phyloP scores from a whole-genome alignment of 345 rosid genomes.

The Geranium brycei region DNA sequence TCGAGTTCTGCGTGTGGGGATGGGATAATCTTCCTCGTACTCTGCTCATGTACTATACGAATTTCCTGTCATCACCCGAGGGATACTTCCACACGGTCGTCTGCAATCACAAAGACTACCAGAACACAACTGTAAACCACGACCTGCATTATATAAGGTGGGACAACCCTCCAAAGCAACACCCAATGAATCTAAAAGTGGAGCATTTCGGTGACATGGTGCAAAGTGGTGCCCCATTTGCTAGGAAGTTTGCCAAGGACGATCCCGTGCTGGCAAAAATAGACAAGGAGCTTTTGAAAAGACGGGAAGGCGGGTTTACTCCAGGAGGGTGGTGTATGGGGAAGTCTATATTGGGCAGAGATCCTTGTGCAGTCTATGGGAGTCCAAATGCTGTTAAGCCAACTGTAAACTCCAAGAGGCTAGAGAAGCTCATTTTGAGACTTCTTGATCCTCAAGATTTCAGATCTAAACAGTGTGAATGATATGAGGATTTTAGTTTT shows the following conservation, averaged over 20 bases:
- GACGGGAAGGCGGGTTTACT: conserved; percentile 25
- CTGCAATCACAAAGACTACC: conserved; percentile 85
- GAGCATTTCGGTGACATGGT: conserved; percentile 63
- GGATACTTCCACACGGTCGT: conserved; percentile 87
- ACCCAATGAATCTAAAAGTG: conserved; percentile 35
- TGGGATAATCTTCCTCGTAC: conserved; percentile 97
- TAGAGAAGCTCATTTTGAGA: conserved; percentile 54
- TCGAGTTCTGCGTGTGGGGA: conserved; percentile 84
- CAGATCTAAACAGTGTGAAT: conserved; percentile 75
- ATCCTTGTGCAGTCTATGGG: conserved; percentile 38
- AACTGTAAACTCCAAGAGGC: conserved; percentile 42
- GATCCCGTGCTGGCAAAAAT: conserved; percentile 53
- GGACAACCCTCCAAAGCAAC: conserved; percentile 72
- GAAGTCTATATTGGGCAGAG: conserved; percentile 19
- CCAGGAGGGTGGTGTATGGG: conserved; percentile 60
- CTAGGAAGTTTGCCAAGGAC: conserved; percentile 48
- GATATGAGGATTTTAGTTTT: conserved; percentile 1
- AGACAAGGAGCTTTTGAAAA: conserved; percentile 40
- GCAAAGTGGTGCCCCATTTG: conserved; percentile 80
- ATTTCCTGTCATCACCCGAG: conserved; percentile 66
- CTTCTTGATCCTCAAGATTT: conserved; percentile 61
- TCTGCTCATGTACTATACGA: conserved; percentile 79
- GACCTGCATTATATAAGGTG: conserved; percentile 66
- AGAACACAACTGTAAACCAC: conserved; percentile 74
- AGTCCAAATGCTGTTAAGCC: conserved; percentile 45